Conservation (phyloP, 1,284 basidiomycete species). For the Ustilago esculenta region DNA sequence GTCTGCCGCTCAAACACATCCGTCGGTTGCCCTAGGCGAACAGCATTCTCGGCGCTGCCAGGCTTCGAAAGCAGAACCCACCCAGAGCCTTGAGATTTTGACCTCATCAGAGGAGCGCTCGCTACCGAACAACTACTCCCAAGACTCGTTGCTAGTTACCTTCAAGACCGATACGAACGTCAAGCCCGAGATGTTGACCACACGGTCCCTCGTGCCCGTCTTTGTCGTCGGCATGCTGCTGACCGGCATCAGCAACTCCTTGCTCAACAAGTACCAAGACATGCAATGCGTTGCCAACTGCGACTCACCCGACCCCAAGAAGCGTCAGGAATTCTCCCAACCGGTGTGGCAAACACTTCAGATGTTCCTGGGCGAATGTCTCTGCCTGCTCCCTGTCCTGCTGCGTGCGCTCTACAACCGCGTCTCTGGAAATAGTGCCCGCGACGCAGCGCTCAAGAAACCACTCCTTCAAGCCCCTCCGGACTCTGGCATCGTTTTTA, state of each 20-base stretch:
- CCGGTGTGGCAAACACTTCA: conserved; percentile 66
- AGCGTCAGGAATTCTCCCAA: conserved; percentile 56
- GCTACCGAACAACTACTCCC: not conserved
- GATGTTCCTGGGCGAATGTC: conserved; percentile 68
- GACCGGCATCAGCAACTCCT: conserved; percentile 68
- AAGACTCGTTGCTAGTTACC: not conserved
- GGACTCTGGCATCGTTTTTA: conserved; percentile 42
- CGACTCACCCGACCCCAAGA: conserved; percentile 45
- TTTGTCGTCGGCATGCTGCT: conserved; percentile 71
- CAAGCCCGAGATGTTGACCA: conserved; percentile 32
- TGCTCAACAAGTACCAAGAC: conserved; percentile 67
- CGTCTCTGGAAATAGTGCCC: conserved; percentile 8
- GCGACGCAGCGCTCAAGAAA: conserved; percentile 44
- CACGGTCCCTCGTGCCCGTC: conserved; percentile 61
- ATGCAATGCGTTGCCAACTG: conserved; percentile 68
- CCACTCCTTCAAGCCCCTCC: conserved; percentile 37
- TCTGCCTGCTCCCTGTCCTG: conserved; percentile 60
- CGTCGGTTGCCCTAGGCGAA: conserved; percentile 13
- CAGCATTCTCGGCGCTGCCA: conserved; percentile 14
- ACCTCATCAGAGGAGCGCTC: conserved; percentile 6
- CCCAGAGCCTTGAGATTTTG: not conserved
- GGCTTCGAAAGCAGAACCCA: not conserved
- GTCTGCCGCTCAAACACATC: conserved; percentile 33
- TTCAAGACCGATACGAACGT: not conserved
- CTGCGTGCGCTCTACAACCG: conserved; percentile 29